Evolutionary conservation across 371 early-diverging fungal species (phyloP).

Genomic region (Rhizopus arrhizus): DNA sequence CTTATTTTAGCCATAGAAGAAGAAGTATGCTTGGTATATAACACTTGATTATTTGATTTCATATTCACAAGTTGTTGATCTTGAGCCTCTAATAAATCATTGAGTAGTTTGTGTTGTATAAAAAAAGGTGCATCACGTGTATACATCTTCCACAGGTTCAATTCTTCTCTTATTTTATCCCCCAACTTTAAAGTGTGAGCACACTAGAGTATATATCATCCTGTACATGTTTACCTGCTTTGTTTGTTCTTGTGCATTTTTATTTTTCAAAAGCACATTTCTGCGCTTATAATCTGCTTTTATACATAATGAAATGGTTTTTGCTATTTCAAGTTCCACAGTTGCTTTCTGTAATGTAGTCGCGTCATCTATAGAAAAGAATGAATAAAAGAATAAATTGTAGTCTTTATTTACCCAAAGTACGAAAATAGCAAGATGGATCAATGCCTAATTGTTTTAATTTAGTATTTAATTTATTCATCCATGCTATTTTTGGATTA

Average conservation of each 20-base stretch:
- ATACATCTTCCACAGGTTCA: conserved; percentile 30
- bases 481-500: neutral
- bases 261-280: conserved; percentile 31
- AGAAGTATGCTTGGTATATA: conserved; percentile 9
- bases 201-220: neutral
- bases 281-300: conserved; percentile 33
- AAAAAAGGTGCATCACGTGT: conserved; percentile 29
- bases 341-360: conserved; percentile 19
- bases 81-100: conserved; percentile 26
- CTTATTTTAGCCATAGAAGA: conserved; percentile 13
- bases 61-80: conserved; percentile 31
- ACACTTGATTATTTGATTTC: neutral
- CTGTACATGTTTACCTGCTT: conserved; percentile 28
- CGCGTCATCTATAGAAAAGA: conserved; percentile 17
- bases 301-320: conserved; percentile 19
- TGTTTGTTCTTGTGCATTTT: conserved; percentile 29
- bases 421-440: neutral
- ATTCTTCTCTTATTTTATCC: conserved; percentile 34
- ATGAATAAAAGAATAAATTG: neutral
- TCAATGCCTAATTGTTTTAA: neutral
- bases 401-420: neutral
- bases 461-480: conserved; percentile 1
- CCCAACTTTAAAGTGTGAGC: conserved; percentile 24
- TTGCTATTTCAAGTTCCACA: conserved; percentile 26
- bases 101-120: conserved; percentile 32